These are phyloP conservation scores for Prinsepia uniflora DNA, from an alignment of 306 rosid genomes.

Conservation along the genomic window DNA sequence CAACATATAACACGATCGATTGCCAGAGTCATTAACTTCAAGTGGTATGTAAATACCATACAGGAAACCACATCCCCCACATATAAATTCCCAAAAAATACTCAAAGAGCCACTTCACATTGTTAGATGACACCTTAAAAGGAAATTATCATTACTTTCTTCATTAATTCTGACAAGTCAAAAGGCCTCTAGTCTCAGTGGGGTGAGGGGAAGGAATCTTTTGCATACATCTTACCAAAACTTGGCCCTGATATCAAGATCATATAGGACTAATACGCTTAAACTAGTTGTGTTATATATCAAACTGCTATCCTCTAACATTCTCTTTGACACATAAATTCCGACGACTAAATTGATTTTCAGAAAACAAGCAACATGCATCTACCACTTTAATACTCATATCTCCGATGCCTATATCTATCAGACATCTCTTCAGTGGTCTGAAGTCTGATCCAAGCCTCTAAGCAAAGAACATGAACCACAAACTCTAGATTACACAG, in stretches of 20 bases:
- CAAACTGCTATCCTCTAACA: no score
- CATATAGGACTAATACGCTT: no score
- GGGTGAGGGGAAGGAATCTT: no score
- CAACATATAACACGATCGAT: neutral
- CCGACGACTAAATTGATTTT: neutral
- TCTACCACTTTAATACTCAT: neutral
- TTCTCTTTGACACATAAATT: neutral
- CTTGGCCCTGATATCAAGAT: no score
- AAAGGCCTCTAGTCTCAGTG: no score
- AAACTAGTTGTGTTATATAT: no score
- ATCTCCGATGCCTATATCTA: neutral
- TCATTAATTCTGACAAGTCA: no score
- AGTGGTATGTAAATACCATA: neutral
- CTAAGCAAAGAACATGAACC: neutral
- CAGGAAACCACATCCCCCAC: neutral
- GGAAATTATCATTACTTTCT: no score
- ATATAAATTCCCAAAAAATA: neutral
- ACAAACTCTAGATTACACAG: neutral
- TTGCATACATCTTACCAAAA: no score
- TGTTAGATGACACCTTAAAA: neutral
- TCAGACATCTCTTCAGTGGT: neutral
- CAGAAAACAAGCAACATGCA: neutral
- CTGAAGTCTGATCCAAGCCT: neutral
- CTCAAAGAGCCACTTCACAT: conserved; percentile 2
- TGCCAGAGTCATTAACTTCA: neutral